Evolutionary conservation across 2,329 filamentous ascomycete species (phyloP).

Genomic region (Penicillium sp.): DNA sequence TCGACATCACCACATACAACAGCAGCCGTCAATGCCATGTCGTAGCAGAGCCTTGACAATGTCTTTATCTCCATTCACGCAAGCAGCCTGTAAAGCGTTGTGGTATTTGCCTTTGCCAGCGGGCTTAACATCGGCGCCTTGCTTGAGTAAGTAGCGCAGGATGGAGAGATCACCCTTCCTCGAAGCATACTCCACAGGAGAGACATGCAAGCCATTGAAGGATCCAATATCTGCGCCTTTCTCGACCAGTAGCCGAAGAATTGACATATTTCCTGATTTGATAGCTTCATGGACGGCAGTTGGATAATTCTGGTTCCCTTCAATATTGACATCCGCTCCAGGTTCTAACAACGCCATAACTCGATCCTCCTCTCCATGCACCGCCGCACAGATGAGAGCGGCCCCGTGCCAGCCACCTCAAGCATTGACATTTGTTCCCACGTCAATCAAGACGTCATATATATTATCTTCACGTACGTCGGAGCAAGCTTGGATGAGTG

Average conservation of each 20-base stretch:
- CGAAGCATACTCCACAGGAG: conserved; percentile 3
- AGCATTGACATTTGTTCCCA: background rate
- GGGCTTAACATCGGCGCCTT: background rate
- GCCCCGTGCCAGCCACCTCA: background rate
- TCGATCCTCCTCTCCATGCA: background rate
- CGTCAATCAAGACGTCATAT: background rate
- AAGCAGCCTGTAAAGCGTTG: conserved; percentile 1
- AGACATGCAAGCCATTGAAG: background rate
- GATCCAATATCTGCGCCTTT: background rate
- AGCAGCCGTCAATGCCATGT: conserved; percentile 1
- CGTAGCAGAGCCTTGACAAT: background rate
- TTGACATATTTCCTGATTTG: background rate
- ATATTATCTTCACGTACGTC: background rate
- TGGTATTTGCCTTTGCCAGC: conserved; percentile 1
- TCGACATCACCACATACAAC: background rate
- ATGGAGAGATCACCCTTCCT: background rate
- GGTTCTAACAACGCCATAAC: background rate
- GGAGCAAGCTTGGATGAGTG: background rate
- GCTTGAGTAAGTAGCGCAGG: conserved; percentile 1
- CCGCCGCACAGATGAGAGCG: background rate
- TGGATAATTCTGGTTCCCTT: background rate
- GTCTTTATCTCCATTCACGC: background rate
- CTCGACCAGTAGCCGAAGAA: background rate
- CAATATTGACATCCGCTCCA: background rate
- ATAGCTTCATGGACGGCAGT: background rate